phyloP scores from a whole-genome alignment of 2,329 filamentous ascomycete species.

The Fusarium vanettenii region DNA sequence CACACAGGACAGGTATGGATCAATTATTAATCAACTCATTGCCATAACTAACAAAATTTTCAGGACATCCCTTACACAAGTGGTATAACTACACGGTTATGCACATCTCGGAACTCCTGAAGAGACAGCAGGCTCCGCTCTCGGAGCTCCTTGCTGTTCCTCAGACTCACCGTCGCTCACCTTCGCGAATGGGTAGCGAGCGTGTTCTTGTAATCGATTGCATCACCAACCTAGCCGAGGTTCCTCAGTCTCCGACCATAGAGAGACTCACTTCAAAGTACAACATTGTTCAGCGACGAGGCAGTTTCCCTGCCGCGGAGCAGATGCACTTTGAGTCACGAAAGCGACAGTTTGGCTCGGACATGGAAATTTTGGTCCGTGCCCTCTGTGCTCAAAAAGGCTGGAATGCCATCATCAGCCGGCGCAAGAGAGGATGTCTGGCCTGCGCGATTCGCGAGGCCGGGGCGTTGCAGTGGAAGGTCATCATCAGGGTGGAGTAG shows the following conservation, averaged over 20 bases:
- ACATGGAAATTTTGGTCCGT: conserved; percentile 76
- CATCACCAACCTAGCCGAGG: conserved; percentile 63
- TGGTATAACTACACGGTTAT: conserved; percentile 70
- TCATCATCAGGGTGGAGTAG: conserved; percentile 71
- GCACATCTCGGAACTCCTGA: conserved; percentile 67
- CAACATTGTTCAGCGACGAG: conserved; percentile 48
- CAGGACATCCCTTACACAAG: conserved; percentile 73
- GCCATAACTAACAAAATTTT: conserved; percentile 22
- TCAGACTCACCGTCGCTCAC: conserved; percentile 46
- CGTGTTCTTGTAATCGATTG: conserved; percentile 72
- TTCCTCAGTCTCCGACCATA: conserved; percentile 61
- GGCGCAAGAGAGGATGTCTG: conserved; percentile 75
- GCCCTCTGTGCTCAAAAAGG: conserved; percentile 80
- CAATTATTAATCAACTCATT: background rate
- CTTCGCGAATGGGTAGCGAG: conserved; percentile 42
- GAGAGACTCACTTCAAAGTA: conserved; percentile 49
- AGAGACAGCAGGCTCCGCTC: conserved; percentile 58
- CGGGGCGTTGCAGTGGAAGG: conserved; percentile 74
- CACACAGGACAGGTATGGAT: conserved; percentile 60
- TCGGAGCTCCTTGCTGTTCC: conserved; percentile 57
- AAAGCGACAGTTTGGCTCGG: conserved; percentile 69
- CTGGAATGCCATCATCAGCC: conserved; percentile 78
- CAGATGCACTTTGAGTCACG: conserved; percentile 69
- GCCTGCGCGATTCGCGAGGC: conserved; percentile 82
- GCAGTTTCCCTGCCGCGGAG: conserved; percentile 56